Conservation (phyloP, 768 basidiomycete genomes). For the Xerocomus potaroensis region DNA sequence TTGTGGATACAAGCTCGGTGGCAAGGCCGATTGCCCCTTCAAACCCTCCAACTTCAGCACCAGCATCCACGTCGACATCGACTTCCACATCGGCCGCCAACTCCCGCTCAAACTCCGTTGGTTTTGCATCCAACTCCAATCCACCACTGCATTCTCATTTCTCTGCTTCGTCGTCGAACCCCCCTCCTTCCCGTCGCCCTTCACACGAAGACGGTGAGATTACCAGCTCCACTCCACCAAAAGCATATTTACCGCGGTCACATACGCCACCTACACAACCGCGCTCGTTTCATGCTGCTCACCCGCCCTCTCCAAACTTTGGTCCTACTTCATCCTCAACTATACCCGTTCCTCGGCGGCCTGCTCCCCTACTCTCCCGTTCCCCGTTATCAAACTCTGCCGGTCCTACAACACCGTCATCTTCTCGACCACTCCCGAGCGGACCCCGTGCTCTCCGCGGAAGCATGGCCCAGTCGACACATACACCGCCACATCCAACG, state of each 20-base stretch:
- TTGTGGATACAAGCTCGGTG: neutral
- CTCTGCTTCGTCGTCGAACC: constrained; percentile 2
- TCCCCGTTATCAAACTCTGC: constrained; percentile 25
- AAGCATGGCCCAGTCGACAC: constrained; percentile 20
- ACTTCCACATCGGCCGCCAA: constrained; percentile 18
- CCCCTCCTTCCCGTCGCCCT: constrained; percentile 23
- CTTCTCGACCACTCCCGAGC: constrained; percentile 35
- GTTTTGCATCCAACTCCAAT: constrained; percentile 8
- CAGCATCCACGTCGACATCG: constrained; percentile 20
- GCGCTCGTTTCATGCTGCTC: constrained; percentile 37
- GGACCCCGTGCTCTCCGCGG: constrained; percentile 38
- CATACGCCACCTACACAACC: constrained; percentile 47
- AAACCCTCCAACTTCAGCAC: constrained; percentile 9
- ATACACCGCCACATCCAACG: constrained; percentile 16
- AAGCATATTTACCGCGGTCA: constrained; percentile 35
- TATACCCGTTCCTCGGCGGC: constrained; percentile 25
- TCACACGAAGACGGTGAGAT: constrained; percentile 57
- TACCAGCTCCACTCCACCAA: constrained; percentile 33
- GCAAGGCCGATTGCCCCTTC: neutral
- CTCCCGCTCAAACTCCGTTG: constrained; percentile 26
- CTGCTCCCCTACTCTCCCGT: constrained; percentile 30
- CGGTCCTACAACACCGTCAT: constrained; percentile 18
- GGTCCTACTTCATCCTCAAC: constrained; percentile 22
- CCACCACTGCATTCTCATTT: neutral
- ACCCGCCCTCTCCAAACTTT: constrained; percentile 22